Percentiles rank a stretch among this genome's conserved stretches.
Conservation (phyloP, 2,329 filamentous ascomycete species). For the Dendryphion nanum region DNA sequence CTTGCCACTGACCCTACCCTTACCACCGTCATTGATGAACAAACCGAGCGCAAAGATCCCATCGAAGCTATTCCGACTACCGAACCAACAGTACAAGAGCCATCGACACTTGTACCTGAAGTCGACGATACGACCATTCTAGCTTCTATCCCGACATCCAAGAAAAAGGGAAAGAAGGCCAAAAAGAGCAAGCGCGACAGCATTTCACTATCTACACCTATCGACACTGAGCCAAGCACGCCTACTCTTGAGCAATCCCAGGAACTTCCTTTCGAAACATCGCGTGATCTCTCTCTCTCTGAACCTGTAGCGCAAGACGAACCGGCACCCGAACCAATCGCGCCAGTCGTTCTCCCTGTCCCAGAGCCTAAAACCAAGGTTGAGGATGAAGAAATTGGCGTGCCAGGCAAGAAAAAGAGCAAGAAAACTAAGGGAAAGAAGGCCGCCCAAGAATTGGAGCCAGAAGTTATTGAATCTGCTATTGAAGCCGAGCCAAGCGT, state of each 20-base stretch:
- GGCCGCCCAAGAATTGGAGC: neutral
- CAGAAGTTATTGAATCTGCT: neutral
- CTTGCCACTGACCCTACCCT: no score
- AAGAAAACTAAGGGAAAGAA: slow-evolving; percentile 29
- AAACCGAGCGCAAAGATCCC: no score
- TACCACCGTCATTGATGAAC: no score
- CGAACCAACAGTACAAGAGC: no score
- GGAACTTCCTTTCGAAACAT: neutral
- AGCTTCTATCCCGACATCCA: no score
- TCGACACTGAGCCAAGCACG: slow-evolving; percentile 4
- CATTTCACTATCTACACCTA: slow-evolving; percentile 8
- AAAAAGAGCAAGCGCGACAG: slow-evolving; percentile 19
- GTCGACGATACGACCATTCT: no score
- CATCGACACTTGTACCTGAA: no score
- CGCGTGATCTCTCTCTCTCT: slow-evolving; percentile 9
- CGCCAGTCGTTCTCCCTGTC: slow-evolving; percentile 8
- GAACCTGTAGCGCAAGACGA: no score
- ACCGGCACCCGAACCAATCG: neutral
- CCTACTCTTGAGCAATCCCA: neutral
- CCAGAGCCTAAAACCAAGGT: neutral
- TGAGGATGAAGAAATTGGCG: neutral
- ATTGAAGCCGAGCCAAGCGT: no score
- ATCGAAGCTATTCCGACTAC: no score
- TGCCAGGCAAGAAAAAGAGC: slow-evolving; percentile 23
- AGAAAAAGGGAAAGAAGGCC: slow-evolving; percentile 18